These are phyloP conservation scores for Xylariaceae sp. DNA, from an alignment of 2,329 filamentous ascomycete species.

Conservation along the genomic window DNA sequence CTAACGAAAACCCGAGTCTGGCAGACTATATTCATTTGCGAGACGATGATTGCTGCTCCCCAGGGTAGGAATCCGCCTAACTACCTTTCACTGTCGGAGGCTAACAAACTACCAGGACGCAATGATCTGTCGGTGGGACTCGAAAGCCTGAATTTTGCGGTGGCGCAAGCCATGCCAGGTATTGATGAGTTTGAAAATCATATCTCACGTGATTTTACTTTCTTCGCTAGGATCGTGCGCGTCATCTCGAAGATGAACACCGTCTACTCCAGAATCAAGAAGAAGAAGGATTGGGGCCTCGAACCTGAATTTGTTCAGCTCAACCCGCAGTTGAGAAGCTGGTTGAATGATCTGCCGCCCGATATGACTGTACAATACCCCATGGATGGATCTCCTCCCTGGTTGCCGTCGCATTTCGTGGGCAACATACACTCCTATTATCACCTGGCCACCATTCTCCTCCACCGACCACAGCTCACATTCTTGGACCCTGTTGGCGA, in stretches of 20 bases:
- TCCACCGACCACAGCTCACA: conserved; percentile 80
- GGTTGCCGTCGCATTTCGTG: conserved; percentile 80
- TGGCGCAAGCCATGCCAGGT: conserved; percentile 60
- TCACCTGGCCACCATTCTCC: conserved; percentile 78
- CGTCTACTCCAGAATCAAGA: conserved; percentile 68
- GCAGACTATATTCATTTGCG: conserved; percentile 81
- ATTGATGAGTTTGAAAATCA: conserved; percentile 72
- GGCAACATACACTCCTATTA: conserved; percentile 90
- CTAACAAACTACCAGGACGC: conserved; percentile 52
- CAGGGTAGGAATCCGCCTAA: conserved; percentile 62
- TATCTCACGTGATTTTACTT: conserved; percentile 78
- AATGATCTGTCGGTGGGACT: conserved; percentile 72
- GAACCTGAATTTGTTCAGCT: conserved; percentile 79
- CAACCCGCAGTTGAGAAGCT: conserved; percentile 71
- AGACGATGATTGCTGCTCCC: conserved; percentile 88
- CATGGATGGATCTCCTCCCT: conserved; percentile 72
- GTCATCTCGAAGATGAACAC: conserved; percentile 76
- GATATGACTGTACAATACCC: conserved; percentile 78
- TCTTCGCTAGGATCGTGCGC: conserved; percentile 71
- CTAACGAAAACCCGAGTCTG: conserved; percentile 81
- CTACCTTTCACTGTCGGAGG: neutral
- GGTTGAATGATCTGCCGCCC: conserved; percentile 70
- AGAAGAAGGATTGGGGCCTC: conserved; percentile 76
- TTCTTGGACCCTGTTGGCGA: conserved; percentile 67
- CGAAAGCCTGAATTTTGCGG: conserved; percentile 70